A percentile compares a stretch with the other conserved stretches of the same genome.
Evolutionary conservation across 1,139 yeast species (phyloP).

Genomic region (Yamadazyma aaseri): DNA sequence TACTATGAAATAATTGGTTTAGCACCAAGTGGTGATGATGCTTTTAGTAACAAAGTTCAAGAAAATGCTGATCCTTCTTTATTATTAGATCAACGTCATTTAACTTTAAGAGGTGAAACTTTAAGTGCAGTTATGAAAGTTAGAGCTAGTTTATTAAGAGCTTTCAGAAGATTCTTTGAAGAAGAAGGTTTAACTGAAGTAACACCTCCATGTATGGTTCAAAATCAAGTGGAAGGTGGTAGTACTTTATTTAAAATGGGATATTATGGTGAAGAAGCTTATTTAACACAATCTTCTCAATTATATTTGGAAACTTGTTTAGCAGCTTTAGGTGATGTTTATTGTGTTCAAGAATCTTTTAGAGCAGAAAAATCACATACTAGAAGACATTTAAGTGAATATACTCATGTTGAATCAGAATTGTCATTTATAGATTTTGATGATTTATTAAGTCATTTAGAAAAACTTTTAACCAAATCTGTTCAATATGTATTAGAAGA

Average conservation of each 20-base stretch:
- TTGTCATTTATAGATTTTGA: slow-evolving; percentile 84
- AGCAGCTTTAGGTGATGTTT: slow-evolving; percentile 95
- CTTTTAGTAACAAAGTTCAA: slow-evolving; percentile 90
- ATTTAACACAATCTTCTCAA: slow-evolving; percentile 94
- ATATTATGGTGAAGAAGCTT: slow-evolving; percentile 97
- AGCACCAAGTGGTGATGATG: slow-evolving; percentile 96
- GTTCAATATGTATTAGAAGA: slow-evolving; percentile 80
- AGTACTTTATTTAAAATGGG: slow-evolving; percentile 90
- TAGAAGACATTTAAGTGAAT: slow-evolving; percentile 95
- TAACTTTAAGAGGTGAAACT: slow-evolving; percentile 93
- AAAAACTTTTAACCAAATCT: slow-evolving; percentile 66
- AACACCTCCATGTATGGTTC: slow-evolving; percentile 99
- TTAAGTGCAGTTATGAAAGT: slow-evolving; percentile 94
- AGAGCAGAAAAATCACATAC: slow-evolving; percentile 99
- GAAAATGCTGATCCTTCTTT: slow-evolving; percentile 93
- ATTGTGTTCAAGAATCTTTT: slow-evolving; percentile 97
- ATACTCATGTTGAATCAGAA: slow-evolving; percentile 96
- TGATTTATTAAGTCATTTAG: slow-evolving; percentile 82
- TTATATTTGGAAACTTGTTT: slow-evolving; percentile 94
- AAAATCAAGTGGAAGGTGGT: slow-evolving; percentile 99
- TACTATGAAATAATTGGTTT: slow-evolving; percentile 84
- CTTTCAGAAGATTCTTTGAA: slow-evolving; percentile 73
- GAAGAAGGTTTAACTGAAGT: slow-evolving; percentile 85
- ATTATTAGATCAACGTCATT: slow-evolving; percentile 91
- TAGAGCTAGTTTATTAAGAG: slow-evolving; percentile 72